Evolutionary conservation across 371 early-diverging fungal genomes (phyloP).

Genomic region (Mortierella sp.): DNA sequence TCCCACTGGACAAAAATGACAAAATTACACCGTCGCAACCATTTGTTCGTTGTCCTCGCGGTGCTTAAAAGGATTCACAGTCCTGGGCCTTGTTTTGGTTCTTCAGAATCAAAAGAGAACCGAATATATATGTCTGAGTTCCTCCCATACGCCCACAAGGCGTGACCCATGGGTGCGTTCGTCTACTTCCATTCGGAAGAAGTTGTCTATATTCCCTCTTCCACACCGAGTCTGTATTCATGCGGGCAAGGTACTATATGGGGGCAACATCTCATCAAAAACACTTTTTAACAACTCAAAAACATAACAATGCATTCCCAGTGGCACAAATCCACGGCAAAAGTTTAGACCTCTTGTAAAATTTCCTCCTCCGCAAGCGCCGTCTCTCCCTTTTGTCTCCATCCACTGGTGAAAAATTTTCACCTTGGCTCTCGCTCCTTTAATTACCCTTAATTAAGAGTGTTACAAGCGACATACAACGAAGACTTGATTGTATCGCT

Average conservation of each 20-base stretch:
- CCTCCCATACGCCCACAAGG: conserved; percentile 35
- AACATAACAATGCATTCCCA: too few species aligned
- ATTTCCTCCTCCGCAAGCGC: too few species aligned
- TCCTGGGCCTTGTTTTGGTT: conserved; percentile 7
- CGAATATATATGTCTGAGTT: conserved; percentile 41
- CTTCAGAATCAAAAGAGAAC: conserved; percentile 33
- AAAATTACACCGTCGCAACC: background rate
- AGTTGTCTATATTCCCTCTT: conserved; percentile 34
- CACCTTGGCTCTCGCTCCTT: too few species aligned
- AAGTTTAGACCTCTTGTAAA: too few species aligned
- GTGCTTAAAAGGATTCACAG: conserved; percentile 9
- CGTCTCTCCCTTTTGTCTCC: too few species aligned
- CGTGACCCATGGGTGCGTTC: conserved; percentile 32
- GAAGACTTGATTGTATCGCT: too few species aligned
- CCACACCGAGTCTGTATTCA: conserved; percentile 42
- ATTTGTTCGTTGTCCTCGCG: background rate
- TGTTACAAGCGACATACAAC: too few species aligned
- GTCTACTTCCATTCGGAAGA: conserved; percentile 47
- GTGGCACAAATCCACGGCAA: too few species aligned
- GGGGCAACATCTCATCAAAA: conserved; percentile 22
- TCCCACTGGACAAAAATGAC: background rate
- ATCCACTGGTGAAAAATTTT: too few species aligned
- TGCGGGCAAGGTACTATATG: conserved; percentile 49
- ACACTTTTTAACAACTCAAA: too few species aligned
- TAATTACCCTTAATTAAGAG: too few species aligned